A percentile compares a stretch with the other conserved stretches of the same genome.
These are phyloP conservation scores for Coniferiporia weirii DNA, from an alignment of 1,284 basidiomycete species.

Conservation along the genomic window DNA sequence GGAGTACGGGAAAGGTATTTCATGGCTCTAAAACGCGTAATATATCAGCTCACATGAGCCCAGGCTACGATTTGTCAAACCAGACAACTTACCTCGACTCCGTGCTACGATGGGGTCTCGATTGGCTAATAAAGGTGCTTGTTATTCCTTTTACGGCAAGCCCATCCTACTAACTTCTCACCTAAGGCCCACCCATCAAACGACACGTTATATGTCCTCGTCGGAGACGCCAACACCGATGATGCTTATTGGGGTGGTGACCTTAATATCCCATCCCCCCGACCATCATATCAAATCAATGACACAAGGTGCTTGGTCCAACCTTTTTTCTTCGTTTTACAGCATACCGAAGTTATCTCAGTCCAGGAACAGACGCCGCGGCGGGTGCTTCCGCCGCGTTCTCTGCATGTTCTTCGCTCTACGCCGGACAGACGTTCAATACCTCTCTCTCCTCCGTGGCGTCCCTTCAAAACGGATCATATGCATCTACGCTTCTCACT, in stretches of 20 bases:
- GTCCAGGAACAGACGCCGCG: constrained; percentile 86
- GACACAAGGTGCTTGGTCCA: constrained; percentile 35
- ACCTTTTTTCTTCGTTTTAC: neutral
- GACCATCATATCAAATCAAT: constrained; percentile 78
- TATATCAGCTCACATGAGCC: neutral
- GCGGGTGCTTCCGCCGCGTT: constrained; percentile 82
- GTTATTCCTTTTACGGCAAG: neutral
- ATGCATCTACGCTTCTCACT: constrained; percentile 60
- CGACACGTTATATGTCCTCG: constrained; percentile 73
- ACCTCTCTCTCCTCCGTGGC: constrained; percentile 53
- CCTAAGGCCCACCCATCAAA: constrained; percentile 74
- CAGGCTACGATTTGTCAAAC: constrained; percentile 76
- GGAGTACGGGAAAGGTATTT: constrained; percentile 70
- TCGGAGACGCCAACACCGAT: constrained; percentile 63
- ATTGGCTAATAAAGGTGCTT: constrained; percentile 83
- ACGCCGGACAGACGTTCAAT: constrained; percentile 51
- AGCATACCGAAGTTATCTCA: constrained; percentile 17
- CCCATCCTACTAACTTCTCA: constrained; percentile 4
- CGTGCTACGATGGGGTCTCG: constrained; percentile 83
- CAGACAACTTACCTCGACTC: constrained; percentile 87
- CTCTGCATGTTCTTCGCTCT: constrained; percentile 78
- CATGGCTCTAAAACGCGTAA: neutral
- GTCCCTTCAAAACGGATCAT: constrained; percentile 68
- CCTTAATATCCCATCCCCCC: constrained; percentile 64
- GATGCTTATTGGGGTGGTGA: constrained; percentile 90